A percentile compares a stretch with the other conserved stretches of the same genome.
These are phyloP conservation scores for Thalassiosira hispida DNA, from an alignment of 352 stramenopile genomes.

Conservation along the genomic window DNA sequence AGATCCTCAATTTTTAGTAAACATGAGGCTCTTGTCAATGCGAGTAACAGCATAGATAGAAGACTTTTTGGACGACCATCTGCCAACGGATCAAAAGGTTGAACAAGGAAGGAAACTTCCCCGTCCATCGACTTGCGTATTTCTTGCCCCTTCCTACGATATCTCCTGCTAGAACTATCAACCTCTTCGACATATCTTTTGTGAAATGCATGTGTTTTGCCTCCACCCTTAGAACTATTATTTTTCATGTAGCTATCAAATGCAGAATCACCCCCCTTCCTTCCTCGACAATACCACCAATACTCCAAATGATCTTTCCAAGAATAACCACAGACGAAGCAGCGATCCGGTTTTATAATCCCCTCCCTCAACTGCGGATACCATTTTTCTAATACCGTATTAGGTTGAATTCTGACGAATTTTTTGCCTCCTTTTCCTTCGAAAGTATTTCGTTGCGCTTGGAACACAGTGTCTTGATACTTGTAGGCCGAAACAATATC, in stretches of 20 bases:
- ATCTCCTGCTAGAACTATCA: neutral
- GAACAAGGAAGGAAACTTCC: conserved; percentile 27
- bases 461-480: conserved; percentile 22
- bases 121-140: conserved; percentile 15
- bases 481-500: conserved; percentile 46
- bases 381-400: conserved; percentile 36
- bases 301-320: conserved; percentile 56
- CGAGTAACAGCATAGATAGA: conserved; percentile 44
- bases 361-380: conserved; percentile 34
- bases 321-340: conserved; percentile 48
- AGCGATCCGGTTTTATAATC: conserved; percentile 41
- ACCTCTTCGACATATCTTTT: conserved; percentile 31
- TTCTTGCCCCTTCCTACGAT: conserved; percentile 8
- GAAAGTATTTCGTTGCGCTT: conserved; percentile 38
- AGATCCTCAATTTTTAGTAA: conserved; percentile 40
- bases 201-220: conserved; percentile 22
- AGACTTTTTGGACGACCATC: conserved; percentile 37
- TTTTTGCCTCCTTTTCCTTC: conserved; percentile 54
- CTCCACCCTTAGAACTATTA: neutral
- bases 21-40: conserved; percentile 31
- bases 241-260: conserved; percentile 41
- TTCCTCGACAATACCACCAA: conserved; percentile 47
- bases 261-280: conserved; percentile 17
- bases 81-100: conserved; percentile 27
- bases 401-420: conserved; percentile 48